Base-by-base conservation (phyloP, 345 rosid species). In the Pelargonium nanum region DNA sequence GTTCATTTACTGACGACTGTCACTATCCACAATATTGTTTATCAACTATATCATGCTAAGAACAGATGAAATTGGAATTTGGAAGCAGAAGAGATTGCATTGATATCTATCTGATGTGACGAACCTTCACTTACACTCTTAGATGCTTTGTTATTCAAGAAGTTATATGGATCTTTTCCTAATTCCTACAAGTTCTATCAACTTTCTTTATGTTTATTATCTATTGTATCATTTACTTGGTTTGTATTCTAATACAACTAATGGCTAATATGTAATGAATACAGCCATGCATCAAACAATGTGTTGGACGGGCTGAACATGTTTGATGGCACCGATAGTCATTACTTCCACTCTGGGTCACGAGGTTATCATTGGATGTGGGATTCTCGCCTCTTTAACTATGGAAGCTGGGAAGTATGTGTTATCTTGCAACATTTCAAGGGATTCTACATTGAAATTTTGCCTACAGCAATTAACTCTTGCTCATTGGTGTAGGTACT, bases 361-460 rank as follows among this genome's bases (percentile, higher is more conserved):
- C 82, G 79, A 13, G 98, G 98, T 63, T 75, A 85, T 66, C 98
- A 92, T 30, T 89, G 95, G 98, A 84, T 92, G 89, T 92, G 96
- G 98, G 98, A 92, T 76, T 92, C 96, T 72, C 95, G 95, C 63
- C 96, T 89, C 80, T 92, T 92, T 74, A 92, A 92, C 59, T 87
- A 89, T 55, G 98, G 96, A 70, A 92, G 83, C 76, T 89, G 98
- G 98, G 96, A 92, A 75, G 98, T 89, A 78, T 58, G 92, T 66
- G 59, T 52, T 74, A 64, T 56, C 62, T 34, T 13, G 34, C 23
- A 58, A 61, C 60, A 21, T 48, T 22, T 20, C 22, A 6, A 40
- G 48, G 13, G 48, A 2, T 40, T 40, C 9, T 40, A 40, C 15
- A 2, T 40, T 40, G 48, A 12, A 12, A 9, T 12, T 0, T 40